Evolutionary conservation across 441 rosid genomes (phyloP).

Genomic region (Erodium texanum): DNA sequence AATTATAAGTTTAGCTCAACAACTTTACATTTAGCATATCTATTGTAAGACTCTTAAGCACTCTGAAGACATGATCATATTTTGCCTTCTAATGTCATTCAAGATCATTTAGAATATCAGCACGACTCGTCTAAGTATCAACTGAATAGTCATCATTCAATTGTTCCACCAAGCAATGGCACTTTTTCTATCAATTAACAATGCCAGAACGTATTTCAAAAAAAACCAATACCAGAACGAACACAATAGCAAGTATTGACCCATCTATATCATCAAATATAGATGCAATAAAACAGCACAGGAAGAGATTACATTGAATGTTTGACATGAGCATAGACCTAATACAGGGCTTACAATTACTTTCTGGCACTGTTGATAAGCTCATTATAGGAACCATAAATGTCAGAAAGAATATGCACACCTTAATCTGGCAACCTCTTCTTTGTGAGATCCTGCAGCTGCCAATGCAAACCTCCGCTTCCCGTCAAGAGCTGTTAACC

Average conservation of each 20-base stretch:
- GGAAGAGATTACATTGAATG: not conserved
- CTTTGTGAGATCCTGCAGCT: constrained; percentile 81
- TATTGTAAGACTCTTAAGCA: not conserved
- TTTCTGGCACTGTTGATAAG: constrained; percentile 6
- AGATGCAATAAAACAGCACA: not conserved
- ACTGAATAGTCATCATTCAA: not conserved
- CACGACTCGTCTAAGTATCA: constrained; percentile 4
- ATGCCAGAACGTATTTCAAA: too few relatives aligned
- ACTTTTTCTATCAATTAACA: not conserved
- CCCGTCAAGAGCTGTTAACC: constrained; percentile 96
- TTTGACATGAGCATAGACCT: not conserved
- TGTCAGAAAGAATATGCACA: constrained; percentile 25
- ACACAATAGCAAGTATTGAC: constrained; percentile 3
- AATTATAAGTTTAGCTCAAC: constrained; percentile 1
- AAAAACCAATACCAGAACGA: too few relatives aligned
- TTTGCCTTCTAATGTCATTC: not conserved
- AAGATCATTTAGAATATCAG: not conserved
- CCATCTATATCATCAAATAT: not conserved
- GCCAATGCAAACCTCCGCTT: constrained; percentile 99
- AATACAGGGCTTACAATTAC: not conserved
- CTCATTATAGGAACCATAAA: constrained; percentile 4
- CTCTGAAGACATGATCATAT: not conserved
- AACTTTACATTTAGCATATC: not conserved
- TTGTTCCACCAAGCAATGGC: not conserved
- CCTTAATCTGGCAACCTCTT: constrained; percentile 94